Base-by-base conservation (phyloP, 768 basidiomycete species). In the Termitomyces eurrhizus region DNA sequence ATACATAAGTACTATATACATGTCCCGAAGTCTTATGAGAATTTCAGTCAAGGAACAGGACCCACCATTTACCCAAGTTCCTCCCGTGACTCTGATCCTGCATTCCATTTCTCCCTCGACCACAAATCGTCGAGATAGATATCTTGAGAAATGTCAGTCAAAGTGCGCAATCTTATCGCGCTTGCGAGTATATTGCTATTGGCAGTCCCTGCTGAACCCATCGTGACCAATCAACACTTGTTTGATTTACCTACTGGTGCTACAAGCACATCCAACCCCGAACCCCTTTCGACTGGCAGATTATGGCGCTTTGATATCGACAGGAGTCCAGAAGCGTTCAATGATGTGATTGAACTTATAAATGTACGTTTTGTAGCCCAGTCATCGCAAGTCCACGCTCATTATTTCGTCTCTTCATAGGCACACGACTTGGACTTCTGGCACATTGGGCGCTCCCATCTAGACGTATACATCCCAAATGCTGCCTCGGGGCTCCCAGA, bases 361-460 rank as follows among this genome's bases (percentile, higher is more conserved):
- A 49, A 65, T 46, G 67, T 66, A 49, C 46, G 45, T 37, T 3
- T 3, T 29, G 8, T 3, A 50, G 42, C n/a, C n/a, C 36, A 45
- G 4, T 37, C 35, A 12, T 37, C 24, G 39, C 32, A 35, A 26
- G 24, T 33, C 37, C 53, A 50, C 53, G 26, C 52, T 67, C 35
- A 61, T 45, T 24, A 16, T 13, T 48, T 46, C 24, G 26, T 58
- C 26, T 51, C 6, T 35, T 35, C 6, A 49, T 64, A 85, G 84
- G 67, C 72, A 24, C 67, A 79, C 56, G 68, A 75, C 56, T 73
- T 81, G 45, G 83, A 85, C 64, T 63, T 86, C 5, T 87, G 85
- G 85, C 79, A 81, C 59, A 70, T 78, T 18, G 70, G 74, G 1
- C 65, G 54, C 9, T 73, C 78, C 8, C 72, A 81, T 62, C 74